Conservation (phyloP, 139 green algal genomes). For the Axilococcus clingmanii region DNA sequence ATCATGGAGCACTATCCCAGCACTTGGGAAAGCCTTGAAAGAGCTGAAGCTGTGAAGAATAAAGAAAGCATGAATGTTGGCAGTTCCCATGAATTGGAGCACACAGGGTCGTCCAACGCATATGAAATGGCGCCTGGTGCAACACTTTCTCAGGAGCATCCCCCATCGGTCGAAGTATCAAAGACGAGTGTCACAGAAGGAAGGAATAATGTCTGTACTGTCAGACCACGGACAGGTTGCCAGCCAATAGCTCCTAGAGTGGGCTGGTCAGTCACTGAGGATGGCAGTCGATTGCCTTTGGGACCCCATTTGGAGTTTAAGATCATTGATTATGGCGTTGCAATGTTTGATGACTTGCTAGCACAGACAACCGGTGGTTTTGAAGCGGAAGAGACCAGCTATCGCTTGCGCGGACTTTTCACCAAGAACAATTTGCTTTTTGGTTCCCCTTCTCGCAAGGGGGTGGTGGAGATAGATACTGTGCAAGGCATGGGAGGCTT, state of each 20-base stretch:
- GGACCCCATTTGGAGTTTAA: slow-evolving; percentile 18
- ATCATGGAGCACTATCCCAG: slow-evolving; percentile 23
- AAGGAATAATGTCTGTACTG: background rate
- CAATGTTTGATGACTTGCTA: slow-evolving; percentile 5
- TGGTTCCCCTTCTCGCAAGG: background rate
- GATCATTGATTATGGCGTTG: slow-evolving; percentile 18
- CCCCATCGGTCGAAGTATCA: background rate
- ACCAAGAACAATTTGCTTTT: background rate
- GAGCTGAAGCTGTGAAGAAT: slow-evolving; percentile 1
- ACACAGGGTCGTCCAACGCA: no score
- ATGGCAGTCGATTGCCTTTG: slow-evolving; percentile 16
- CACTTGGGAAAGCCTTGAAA: background rate
- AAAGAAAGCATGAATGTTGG: background rate
- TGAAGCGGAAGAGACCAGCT: background rate
- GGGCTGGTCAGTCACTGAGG: slow-evolving; percentile 12
- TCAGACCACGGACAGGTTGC: background rate
- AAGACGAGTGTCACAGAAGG: background rate
- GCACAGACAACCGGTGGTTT: slow-evolving; percentile 10
- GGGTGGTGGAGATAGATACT: background rate
- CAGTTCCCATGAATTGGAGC: background rate
- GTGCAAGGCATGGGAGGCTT: background rate
- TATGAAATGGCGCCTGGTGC: background rate
- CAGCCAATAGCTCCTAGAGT: background rate
- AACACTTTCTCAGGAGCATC: background rate
- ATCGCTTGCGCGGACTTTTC: background rate